These are phyloP conservation scores for Fusarium mexicanum DNA, from an alignment of 2,329 filamentous ascomycete species.

Conservation along the genomic window DNA sequence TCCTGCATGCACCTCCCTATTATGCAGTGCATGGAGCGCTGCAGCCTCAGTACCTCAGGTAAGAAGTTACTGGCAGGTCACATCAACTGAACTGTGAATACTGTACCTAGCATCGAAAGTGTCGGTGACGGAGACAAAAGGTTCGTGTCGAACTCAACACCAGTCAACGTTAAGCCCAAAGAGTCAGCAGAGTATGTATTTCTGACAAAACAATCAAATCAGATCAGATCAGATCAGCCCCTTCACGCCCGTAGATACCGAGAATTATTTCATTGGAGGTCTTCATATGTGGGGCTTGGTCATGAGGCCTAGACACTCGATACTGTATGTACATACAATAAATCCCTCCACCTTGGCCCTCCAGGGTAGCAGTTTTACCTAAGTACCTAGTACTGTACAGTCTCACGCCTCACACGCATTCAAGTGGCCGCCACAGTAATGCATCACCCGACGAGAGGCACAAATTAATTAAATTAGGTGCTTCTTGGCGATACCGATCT, in stretches of 20 bases:
- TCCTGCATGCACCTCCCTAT: not conserved
- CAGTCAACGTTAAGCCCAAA: not conserved
- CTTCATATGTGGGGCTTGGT: slow-evolving; percentile 1
- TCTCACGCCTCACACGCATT: not conserved
- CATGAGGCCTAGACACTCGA: not conserved
- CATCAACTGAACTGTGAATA: not conserved
- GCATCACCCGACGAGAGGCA: slow-evolving; percentile 12
- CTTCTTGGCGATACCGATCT: not conserved
- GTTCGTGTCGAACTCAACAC: not conserved
- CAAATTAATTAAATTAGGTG: not conserved
- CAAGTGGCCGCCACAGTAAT: not conserved
- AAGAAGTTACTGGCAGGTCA: too few relatives aligned
- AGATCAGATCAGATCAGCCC: not conserved
- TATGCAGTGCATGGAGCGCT: not conserved
- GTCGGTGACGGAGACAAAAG: not conserved
- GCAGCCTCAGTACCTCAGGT: not conserved
- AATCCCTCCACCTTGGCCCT: slow-evolving; percentile 18
- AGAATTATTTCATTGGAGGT: not conserved
- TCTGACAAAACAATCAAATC: not conserved
- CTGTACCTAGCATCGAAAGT: not conserved
- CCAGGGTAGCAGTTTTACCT: slow-evolving; percentile 8
- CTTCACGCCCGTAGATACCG: not conserved
- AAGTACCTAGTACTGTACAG: not conserved
- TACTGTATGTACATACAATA: not conserved
- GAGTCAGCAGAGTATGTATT: not conserved